phyloP scores from a whole-genome alignment of 768 basidiomycete genomes.

The Pleurotus djamor region DNA sequence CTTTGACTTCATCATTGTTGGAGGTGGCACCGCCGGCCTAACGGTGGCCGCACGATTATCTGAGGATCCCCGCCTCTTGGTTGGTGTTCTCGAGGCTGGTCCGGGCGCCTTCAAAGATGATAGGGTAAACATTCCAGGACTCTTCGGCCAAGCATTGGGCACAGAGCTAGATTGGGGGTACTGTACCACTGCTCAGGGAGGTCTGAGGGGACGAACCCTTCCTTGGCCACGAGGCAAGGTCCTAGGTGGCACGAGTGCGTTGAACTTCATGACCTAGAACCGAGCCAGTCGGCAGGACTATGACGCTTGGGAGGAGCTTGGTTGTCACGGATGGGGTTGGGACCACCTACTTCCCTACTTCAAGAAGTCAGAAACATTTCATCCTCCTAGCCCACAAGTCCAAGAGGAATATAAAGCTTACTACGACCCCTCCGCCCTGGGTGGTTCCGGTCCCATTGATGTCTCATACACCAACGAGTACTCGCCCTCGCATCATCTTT shows the following conservation, averaged over 20 bases:
- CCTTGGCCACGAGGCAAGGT: conserved; percentile 15
- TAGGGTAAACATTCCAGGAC: neutral
- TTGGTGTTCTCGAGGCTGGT: neutral
- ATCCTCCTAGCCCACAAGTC: neutral
- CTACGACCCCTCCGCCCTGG: neutral
- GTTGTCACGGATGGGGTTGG: neutral
- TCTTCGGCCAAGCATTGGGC: neutral
- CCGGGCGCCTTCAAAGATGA: neutral
- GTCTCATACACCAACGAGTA: neutral
- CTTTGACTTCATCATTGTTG: neutral
- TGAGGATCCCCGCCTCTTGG: neutral
- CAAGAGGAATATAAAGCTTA: neutral
- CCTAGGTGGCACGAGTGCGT: conserved; percentile 14
- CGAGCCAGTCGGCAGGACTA: conserved; percentile 16
- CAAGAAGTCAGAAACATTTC: neutral
- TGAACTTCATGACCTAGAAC: conserved; percentile 17
- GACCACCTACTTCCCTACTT: neutral
- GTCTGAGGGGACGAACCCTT: neutral
- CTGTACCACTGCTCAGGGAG: conserved; percentile 10
- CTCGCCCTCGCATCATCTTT: neutral
- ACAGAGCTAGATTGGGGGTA: conserved; percentile 14
- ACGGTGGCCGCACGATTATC: conserved; percentile 4
- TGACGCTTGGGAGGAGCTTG: conserved; percentile 16
- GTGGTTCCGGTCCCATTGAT: neutral
- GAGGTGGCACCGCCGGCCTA: conserved; percentile 6